Evolutionary conservation across 495 filamentous ascomycete genomes (phyloP).

Genomic region (Daldinia grandis): DNA sequence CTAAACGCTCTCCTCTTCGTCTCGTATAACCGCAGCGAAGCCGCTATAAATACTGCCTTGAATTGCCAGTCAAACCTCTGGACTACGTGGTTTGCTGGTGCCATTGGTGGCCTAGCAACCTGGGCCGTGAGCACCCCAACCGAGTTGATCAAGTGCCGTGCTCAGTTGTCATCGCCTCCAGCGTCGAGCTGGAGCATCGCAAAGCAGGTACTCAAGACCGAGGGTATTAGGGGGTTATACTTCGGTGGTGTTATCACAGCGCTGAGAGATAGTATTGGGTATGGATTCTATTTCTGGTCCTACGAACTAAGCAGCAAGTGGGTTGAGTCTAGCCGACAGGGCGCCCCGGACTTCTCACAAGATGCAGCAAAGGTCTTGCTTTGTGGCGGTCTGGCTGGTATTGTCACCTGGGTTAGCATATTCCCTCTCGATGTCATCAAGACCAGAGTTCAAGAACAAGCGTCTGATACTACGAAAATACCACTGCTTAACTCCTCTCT

Average conservation of each 20-base stretch:
- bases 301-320: slow-evolving; percentile 76
- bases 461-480: slow-evolving; percentile 18
- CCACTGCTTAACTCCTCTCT: slow-evolving; percentile 45
- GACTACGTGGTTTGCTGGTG: slow-evolving; percentile 79
- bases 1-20: slow-evolving; percentile 89
- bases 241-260: slow-evolving; percentile 80
- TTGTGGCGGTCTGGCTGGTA: slow-evolving; percentile 84
- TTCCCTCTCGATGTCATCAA: slow-evolving; percentile 92
- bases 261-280: slow-evolving; percentile 82
- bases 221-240: slow-evolving; percentile 77
- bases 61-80: slow-evolving; percentile 52
- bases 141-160: slow-evolving; percentile 86
- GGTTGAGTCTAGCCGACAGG: slow-evolving; percentile 48
- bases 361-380: slow-evolving; percentile 72
- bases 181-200: slow-evolving; percentile 68
- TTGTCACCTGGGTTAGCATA: slow-evolving; percentile 84
- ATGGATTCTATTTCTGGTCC: slow-evolving; percentile 93
- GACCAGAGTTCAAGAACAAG: slow-evolving; percentile 80
- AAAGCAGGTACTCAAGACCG: slow-evolving; percentile 63
- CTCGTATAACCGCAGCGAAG: slow-evolving; percentile 80
- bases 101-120: slow-evolving; percentile 78
- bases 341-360: slow-evolving; percentile 44
- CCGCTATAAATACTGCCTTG: slow-evolving; percentile 58
- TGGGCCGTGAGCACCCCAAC: slow-evolving; percentile 85
- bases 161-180: slow-evolving; percentile 63